phyloP scores from a whole-genome alignment of 1,139 yeast species.

The Geotrichum histeridarum region DNA sequence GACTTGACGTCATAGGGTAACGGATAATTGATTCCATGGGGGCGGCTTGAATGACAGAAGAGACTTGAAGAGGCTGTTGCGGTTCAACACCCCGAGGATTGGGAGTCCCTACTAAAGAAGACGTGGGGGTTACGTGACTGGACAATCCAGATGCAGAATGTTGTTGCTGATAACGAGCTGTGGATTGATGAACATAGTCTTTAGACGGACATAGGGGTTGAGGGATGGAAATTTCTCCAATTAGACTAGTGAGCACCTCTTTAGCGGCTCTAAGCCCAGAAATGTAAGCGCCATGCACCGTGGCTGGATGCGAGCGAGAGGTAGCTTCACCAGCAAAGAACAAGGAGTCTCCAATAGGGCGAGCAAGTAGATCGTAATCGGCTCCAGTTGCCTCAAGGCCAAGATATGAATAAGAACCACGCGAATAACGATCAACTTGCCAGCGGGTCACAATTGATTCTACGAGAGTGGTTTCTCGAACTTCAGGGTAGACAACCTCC shows the following conservation, averaged over 20 bases:
- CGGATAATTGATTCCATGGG: conserved; percentile 3
- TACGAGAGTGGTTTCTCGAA: conserved; percentile 29
- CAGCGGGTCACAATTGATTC: conserved; percentile 43
- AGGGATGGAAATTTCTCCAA: conserved; percentile 41
- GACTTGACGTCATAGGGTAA: not conserved
- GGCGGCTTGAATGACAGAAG: conserved; percentile 4
- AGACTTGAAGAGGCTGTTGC: conserved; percentile 11
- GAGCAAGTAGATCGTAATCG: conserved; percentile 41
- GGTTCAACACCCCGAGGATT: not conserved
- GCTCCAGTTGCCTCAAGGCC: conserved; percentile 43
- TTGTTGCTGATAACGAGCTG: not conserved
- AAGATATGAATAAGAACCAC: conserved; percentile 43
- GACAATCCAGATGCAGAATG: conserved; percentile 10
- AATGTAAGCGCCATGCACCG: conserved; percentile 44
- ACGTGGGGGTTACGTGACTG: conserved; percentile 14
- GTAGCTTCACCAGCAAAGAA: conserved; percentile 47
- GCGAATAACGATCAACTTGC: conserved; percentile 41
- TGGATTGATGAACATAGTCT: conserved; percentile 19
- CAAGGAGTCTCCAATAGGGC: conserved; percentile 38
- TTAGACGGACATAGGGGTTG: conserved; percentile 37
- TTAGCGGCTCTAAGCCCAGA: conserved; percentile 43
- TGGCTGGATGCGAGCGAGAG: conserved; percentile 41
- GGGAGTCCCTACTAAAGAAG: conserved; percentile 15
- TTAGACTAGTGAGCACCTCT: conserved; percentile 39
- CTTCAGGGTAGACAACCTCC: conserved; percentile 30